Conservation (phyloP, 352 stramenopile species). For the Phytophthora constricta region DNA sequence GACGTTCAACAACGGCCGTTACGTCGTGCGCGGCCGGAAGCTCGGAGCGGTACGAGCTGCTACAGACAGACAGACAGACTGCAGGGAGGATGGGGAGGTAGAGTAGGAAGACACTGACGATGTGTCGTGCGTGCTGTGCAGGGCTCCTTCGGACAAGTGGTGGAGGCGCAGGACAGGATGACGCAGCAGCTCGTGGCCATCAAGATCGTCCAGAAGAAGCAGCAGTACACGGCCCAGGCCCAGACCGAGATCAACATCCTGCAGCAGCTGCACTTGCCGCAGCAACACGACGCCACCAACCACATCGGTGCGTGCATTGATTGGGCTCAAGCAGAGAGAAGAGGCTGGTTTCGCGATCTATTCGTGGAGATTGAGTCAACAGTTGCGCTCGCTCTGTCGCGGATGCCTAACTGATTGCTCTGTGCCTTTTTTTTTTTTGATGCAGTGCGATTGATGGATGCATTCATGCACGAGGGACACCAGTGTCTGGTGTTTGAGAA, state of each 20-base stretch:
- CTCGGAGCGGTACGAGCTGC: slow-evolving; percentile 80
- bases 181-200: slow-evolving; percentile 94
- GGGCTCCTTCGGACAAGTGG: slow-evolving; percentile 87
- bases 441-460: slow-evolving; percentile 91
- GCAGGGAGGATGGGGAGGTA: too few relatives aligned
- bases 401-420: slow-evolving; percentile 21
- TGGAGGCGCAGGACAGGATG: slow-evolving; percentile 76
- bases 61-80: too few relatives aligned
- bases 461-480: slow-evolving; percentile 97
- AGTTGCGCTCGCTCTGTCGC: slow-evolving; percentile 6
- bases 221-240: slow-evolving; percentile 96
- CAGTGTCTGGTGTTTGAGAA: slow-evolving; percentile 99
- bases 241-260: slow-evolving; percentile 98
- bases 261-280: slow-evolving; percentile 85
- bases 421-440: slow-evolving; percentile 10
- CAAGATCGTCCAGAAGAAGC: slow-evolving; percentile 99
- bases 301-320: slow-evolving; percentile 89
- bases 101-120: neutral
- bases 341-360: slow-evolving; percentile 30
- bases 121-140: slow-evolving; percentile 25
- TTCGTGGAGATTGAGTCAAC: slow-evolving; percentile 26
- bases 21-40: slow-evolving; percentile 69
- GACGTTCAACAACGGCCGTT: slow-evolving; percentile 78
- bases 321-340: too few relatives aligned
- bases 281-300: slow-evolving; percentile 74